Evolutionary conservation across 805 yeast genomes (phyloP).

Genomic region (Naumovozyma baii): DNA sequence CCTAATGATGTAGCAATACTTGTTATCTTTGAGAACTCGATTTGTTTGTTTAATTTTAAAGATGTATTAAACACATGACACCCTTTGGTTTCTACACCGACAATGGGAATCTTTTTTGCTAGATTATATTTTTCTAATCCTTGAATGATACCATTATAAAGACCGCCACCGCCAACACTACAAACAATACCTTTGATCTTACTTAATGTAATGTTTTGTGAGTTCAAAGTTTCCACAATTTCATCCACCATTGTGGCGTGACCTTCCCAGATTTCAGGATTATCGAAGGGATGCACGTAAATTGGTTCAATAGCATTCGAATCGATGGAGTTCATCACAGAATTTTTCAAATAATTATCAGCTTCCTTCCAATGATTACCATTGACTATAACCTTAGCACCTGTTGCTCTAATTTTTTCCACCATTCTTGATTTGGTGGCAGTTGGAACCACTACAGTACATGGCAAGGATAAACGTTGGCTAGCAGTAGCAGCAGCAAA

Average conservation of each 20-base stretch:
- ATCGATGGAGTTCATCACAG: constrained; percentile 20
- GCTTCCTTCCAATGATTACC: constrained; percentile 45
- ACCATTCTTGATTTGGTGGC: constrained; percentile 39
- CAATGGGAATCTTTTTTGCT: constrained; percentile 32
- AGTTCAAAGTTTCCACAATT: constrained; percentile 23
- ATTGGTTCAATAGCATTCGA: constrained; percentile 28
- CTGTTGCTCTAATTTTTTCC: constrained; percentile 29
- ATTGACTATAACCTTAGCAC: constrained; percentile 41
- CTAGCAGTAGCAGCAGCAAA: constrained; percentile 46
- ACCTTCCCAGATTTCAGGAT: constrained; percentile 46
- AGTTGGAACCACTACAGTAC: constrained; percentile 54
- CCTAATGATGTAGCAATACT: constrained; percentile 61
- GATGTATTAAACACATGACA: constrained; percentile 50
- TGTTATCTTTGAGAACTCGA: constrained; percentile 36
- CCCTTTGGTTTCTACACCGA: constrained; percentile 52
- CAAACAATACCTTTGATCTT: constrained; percentile 40
- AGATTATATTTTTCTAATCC: constrained; percentile 34
- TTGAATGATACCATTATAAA: constrained; percentile 41
- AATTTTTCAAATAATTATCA: constrained; percentile 33
- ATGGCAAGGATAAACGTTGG: constrained; percentile 27
- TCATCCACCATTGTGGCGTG: constrained; percentile 42
- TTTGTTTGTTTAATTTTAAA: constrained; percentile 36
- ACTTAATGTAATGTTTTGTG: constrained; percentile 15
- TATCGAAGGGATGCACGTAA: constrained; percentile 48
- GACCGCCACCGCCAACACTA: constrained; percentile 51